Conservation (phyloP, 164 flowering plant genomes). For the Malania oleifera region DNA sequence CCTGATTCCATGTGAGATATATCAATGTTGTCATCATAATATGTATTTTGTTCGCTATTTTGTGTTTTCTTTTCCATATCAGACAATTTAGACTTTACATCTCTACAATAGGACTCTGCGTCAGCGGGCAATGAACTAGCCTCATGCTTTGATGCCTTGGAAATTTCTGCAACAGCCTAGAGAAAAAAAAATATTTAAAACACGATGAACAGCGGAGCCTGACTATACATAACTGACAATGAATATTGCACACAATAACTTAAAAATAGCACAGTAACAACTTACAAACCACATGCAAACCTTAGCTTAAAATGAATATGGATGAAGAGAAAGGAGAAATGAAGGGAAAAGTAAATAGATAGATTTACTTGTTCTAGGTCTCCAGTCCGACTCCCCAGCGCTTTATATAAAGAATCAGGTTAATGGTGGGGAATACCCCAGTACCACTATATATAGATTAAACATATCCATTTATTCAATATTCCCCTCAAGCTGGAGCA, state of each 20-base stretch:
- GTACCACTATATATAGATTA: too few species aligned
- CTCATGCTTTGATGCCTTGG: conserved; percentile 68
- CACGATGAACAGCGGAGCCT: conserved; percentile 2
- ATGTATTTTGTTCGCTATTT: conserved; percentile 6
- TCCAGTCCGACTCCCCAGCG: too few species aligned
- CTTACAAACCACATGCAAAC: too few species aligned
- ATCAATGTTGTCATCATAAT: conserved; percentile 16
- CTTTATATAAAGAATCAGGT: too few species aligned
- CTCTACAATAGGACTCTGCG: conserved; percentile 31
- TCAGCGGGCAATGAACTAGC: conserved; percentile 45
- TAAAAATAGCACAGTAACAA: not conserved
- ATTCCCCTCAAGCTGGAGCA: too few species aligned
- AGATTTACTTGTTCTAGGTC: too few species aligned
- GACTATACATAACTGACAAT: not conserved
- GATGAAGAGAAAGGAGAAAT: too few species aligned
- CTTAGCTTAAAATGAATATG: too few species aligned
- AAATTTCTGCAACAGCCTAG: conserved; percentile 85
- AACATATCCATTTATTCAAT: too few species aligned
- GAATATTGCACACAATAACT: not conserved
- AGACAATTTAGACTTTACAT: conserved; percentile 36
- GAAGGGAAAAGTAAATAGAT: too few species aligned
- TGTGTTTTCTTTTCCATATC: conserved; percentile 22
- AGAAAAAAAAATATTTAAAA: conserved; percentile 6
- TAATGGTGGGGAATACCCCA: too few species aligned
- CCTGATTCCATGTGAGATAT: conserved; percentile 22